Conservation (phyloP, 108 stramenopile species). For the Conticribra weissflogii region DNA sequence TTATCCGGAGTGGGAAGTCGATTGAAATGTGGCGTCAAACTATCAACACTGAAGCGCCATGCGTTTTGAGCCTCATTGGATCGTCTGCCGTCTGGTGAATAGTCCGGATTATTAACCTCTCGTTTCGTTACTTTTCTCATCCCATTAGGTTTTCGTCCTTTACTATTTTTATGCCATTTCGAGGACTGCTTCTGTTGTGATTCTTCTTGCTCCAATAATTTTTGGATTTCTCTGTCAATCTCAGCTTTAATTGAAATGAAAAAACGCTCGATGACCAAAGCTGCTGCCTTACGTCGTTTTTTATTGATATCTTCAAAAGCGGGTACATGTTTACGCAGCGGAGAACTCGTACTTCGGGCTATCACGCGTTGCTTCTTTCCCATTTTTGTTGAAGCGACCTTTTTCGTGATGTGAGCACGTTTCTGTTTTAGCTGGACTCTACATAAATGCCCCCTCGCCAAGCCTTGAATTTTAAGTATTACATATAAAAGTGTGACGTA, state of each 20-base stretch:
- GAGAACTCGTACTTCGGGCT: too few species aligned
- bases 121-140: too few species aligned
- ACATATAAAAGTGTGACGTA: constrained; percentile 31
- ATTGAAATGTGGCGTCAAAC: not conserved
- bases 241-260: constrained; percentile 69
- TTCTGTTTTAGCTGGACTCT: constrained; percentile 7
- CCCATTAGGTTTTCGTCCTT: not conserved
- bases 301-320: constrained; percentile 7
- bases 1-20: not conserved
- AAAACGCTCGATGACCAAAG: constrained; percentile 69
- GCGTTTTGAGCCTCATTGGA: not conserved
- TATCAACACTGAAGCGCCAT: not conserved
- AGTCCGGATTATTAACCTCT: too few species aligned
- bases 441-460: not conserved
- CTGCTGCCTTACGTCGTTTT: constrained; percentile 55
- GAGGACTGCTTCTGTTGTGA: not conserved
- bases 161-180: too few species aligned
- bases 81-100: too few species aligned
- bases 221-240: constrained; percentile 63
- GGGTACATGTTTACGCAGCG: too few species aligned
- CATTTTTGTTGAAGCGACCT: too few species aligned
- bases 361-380: too few species aligned
- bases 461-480: constrained; percentile 15
- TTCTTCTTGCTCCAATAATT: constrained; percentile 38
- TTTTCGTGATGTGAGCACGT: too few species aligned